These are phyloP conservation scores for Trebouxia sp. DNA, from an alignment of 139 green algal genomes.

Conservation along the genomic window DNA sequence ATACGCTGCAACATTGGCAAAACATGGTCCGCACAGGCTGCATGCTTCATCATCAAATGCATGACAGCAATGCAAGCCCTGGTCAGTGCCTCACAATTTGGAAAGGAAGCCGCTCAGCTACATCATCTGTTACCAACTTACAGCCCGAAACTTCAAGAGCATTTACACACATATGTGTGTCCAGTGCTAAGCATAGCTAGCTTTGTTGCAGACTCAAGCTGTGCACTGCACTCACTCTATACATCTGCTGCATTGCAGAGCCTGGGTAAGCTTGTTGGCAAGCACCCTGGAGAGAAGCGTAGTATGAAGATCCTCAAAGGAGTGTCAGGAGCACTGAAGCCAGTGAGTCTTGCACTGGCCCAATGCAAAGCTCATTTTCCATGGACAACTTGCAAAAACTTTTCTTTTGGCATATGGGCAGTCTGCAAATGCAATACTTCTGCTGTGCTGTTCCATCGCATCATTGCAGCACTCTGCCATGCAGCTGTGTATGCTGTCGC, in stretches of 20 bases:
- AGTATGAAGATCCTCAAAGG: conserved; percentile 45
- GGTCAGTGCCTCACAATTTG: neutral
- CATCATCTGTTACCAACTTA: neutral
- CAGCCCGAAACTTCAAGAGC: no score
- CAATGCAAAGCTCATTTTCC: no score
- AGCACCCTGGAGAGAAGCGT: neutral
- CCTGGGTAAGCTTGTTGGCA: conserved; percentile 3
- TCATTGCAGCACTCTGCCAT: neutral
- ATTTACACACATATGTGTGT: no score
- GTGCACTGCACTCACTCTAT: neutral
- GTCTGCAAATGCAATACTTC: neutral
- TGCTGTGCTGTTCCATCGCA: neutral
- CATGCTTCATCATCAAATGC: neutral
- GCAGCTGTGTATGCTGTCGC: neutral
- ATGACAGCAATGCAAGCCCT: neutral
- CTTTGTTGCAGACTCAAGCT: no score
- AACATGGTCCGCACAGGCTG: neutral
- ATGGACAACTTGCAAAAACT: neutral
- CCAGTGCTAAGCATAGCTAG: no score
- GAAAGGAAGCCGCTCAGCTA: neutral
- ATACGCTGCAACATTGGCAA: neutral
- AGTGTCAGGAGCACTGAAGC: conserved; percentile 46
- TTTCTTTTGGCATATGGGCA: neutral
- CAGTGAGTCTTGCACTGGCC: conserved; percentile 31
- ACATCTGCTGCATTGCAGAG: conserved; percentile 1